Percentiles rank a stretch among this genome's conserved stretches.
Conservation (phyloP, 176 grass and related monocot species). For the Oryza meyeriana region DNA sequence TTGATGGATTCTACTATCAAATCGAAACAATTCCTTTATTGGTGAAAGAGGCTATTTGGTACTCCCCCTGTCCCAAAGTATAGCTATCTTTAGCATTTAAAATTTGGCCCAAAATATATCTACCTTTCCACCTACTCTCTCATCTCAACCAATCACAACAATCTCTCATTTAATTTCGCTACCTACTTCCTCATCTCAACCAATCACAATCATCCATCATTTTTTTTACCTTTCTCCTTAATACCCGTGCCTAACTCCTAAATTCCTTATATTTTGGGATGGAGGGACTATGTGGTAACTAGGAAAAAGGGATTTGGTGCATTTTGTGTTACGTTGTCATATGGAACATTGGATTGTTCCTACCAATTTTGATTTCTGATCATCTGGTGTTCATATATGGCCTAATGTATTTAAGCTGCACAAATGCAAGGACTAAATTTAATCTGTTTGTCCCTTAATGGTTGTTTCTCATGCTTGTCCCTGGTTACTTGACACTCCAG, state of each 20-base stretch:
- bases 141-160: too few species aligned
- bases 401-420: not conserved
- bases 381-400: not conserved
- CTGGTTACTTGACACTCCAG: conserved; percentile 6
- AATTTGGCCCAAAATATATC: too few species aligned
- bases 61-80: too few species aligned
- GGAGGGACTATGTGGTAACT: not conserved
- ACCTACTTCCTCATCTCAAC: too few species aligned
- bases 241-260: too few species aligned
- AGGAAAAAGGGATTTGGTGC: not conserved
- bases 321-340: not conserved
- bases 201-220: too few species aligned
- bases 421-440: not conserved
- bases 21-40: not conserved
- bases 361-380: not conserved
- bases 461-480: conserved; percentile 24
- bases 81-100: too few species aligned
- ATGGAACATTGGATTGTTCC: not conserved
- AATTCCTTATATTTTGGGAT: too few species aligned
- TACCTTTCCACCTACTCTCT: too few species aligned
- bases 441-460: not conserved
- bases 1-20: conserved; percentile 13
- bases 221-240: too few species aligned
- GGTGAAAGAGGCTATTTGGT: not conserved
- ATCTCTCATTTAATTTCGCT: too few species aligned